phyloP scores from a whole-genome alignment of 306 rosid genomes.

The Corylus americana region DNA sequence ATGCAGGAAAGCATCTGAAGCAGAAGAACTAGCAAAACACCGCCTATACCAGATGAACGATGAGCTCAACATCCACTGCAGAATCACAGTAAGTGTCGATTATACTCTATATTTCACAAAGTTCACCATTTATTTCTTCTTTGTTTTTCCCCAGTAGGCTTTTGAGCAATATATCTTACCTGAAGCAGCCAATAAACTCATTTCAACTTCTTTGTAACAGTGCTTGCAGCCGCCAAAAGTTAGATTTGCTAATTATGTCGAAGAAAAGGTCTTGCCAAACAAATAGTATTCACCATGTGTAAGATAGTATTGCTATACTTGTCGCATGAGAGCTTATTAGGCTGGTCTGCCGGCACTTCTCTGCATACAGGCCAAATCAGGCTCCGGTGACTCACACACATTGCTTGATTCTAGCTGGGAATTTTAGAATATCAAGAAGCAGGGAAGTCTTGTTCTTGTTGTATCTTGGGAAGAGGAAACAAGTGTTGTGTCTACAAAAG shows the following conservation, averaged over 20 bases:
- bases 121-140: not conserved
- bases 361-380: not conserved
- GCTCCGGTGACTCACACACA: not conserved
- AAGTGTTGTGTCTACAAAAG: not conserved
- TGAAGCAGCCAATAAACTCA: not conserved
- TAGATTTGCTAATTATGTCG: constrained; percentile 49
- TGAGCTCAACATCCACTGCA: constrained; percentile 71
- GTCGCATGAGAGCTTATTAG: not conserved
- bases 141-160: not conserved
- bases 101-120: not conserved
- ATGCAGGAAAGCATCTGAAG: constrained; percentile 63
- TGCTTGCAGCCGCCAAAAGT: constrained; percentile 67
- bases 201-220: constrained; percentile 39
- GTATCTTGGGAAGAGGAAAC: not conserved
- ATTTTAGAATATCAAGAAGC: not conserved
- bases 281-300: constrained; percentile 3
- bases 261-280: constrained; percentile 38
- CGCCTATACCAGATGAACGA: constrained; percentile 64
- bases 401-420: not conserved
- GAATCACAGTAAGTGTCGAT: constrained; percentile 49
- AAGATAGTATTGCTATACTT: not conserved
- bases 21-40: constrained; percentile 56
- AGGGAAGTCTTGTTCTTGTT: not conserved
- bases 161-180: not conserved
- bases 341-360: not conserved